phyloP scores from a whole-genome alignment of 768 basidiomycete species.

The Vishniacozyma victoriae region DNA sequence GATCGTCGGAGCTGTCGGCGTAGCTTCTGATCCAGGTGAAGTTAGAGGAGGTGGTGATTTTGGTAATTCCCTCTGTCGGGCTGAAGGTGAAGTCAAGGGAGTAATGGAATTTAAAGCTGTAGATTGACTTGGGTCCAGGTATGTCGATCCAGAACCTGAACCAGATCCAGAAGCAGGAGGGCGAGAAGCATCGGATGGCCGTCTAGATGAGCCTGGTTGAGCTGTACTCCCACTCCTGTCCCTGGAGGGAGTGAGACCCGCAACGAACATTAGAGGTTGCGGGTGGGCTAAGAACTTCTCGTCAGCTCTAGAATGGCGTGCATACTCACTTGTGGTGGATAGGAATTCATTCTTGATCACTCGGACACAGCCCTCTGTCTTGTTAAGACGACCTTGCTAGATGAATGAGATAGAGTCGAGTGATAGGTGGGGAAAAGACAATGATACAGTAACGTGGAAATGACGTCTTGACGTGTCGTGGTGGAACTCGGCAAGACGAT shows the following conservation, averaged over 20 bases:
- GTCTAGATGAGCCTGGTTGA: no score
- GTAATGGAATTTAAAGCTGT: conserved; percentile 4
- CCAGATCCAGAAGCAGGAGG: conserved; percentile 10
- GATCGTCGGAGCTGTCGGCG: background rate
- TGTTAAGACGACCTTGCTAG: no score
- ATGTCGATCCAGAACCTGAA: conserved; percentile 2
- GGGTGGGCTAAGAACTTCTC: conserved; percentile 72
- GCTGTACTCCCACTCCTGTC: conserved; percentile 13
- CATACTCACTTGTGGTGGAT: conserved; percentile 59
- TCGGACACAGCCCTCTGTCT: background rate
- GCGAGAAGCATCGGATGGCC: conserved; percentile 2
- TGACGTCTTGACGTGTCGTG: no score
- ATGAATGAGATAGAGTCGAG: no score
- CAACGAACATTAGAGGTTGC: conserved; percentile 89
- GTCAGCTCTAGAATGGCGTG: background rate
- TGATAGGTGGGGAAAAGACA: no score
- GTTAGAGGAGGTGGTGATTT: conserved; percentile 1
- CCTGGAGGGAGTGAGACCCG: conserved; percentile 59
- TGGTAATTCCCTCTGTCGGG: conserved; percentile 3
- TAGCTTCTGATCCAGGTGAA: background rate
- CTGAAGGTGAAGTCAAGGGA: conserved; percentile 16
- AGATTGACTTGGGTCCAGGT: conserved; percentile 6
- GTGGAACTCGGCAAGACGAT: no score
- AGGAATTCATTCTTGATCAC: conserved; percentile 77
- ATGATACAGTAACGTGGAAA: no score